Evolutionary conservation across 2,329 filamentous ascomycete species (phyloP).

Genomic region (Ilyonectria sp.): DNA sequence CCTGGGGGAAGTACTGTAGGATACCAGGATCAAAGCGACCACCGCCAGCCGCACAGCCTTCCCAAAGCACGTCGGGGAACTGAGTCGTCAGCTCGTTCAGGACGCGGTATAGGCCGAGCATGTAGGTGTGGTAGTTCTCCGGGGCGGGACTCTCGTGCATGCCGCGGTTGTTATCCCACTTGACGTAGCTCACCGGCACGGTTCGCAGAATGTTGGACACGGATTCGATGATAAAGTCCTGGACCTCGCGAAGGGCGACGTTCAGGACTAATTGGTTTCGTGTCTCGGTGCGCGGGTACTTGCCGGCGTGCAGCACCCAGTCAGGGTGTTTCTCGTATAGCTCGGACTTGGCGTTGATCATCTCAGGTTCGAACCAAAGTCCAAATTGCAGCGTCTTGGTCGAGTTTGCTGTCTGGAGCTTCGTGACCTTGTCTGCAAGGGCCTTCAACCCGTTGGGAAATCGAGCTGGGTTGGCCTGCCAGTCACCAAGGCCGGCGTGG

Average conservation of each 20-base stretch:
- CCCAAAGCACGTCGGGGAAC: slow-evolving; percentile 75
- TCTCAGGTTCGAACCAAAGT: slow-evolving; percentile 78
- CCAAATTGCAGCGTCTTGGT: slow-evolving; percentile 69
- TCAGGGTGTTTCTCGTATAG: slow-evolving; percentile 75
- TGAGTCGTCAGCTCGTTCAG: slow-evolving; percentile 71
- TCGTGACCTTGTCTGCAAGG: slow-evolving; percentile 66
- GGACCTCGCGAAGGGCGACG: slow-evolving; percentile 72
- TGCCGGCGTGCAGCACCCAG: slow-evolving; percentile 72
- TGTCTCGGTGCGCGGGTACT: slow-evolving; percentile 68
- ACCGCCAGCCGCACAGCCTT: slow-evolving; percentile 77
- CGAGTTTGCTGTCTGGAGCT: slow-evolving; percentile 63
- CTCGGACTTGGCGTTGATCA: slow-evolving; percentile 75
- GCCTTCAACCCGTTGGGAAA: slow-evolving; percentile 71
- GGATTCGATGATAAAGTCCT: slow-evolving; percentile 72
- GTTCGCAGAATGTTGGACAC: slow-evolving; percentile 69
- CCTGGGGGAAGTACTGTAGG: slow-evolving; percentile 75
- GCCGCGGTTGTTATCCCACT: slow-evolving; percentile 79
- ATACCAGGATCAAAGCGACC: slow-evolving; percentile 76
- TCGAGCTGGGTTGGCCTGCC: slow-evolving; percentile 70
- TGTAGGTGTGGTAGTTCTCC: slow-evolving; percentile 70
- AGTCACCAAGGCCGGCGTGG: slow-evolving; percentile 73
- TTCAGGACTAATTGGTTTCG: slow-evolving; percentile 75
- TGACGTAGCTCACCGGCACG: slow-evolving; percentile 72
- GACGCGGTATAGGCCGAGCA: slow-evolving; percentile 75
- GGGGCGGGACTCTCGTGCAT: slow-evolving; percentile 73